phyloP scores from a whole-genome alignment of 2,329 filamentous ascomycete species.

The Colletotrichum falcatum region DNA sequence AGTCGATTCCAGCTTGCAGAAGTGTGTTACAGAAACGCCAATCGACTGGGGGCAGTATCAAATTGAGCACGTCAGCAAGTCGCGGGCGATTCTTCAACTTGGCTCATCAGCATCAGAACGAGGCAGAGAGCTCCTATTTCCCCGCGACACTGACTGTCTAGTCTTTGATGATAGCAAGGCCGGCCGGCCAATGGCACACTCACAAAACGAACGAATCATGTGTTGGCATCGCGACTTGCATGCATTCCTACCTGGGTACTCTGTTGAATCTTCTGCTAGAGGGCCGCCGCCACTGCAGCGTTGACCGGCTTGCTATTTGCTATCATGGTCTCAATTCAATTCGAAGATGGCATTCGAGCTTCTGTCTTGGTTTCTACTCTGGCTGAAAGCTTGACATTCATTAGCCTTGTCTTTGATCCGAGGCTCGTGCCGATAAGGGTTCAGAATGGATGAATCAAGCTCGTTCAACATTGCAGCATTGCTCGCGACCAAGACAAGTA shows the following conservation, averaged over 20 bases:
- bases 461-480: not conserved
- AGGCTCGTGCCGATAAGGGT: not conserved
- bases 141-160: not conserved
- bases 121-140: not conserved
- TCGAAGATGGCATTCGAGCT: not conserved
- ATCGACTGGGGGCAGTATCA: conserved; percentile 10
- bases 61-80: conserved; percentile 22
- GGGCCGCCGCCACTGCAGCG: not conserved
- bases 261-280: not conserved
- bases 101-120: conserved; percentile 12
- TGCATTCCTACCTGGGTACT: not conserved
- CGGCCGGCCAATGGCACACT: not conserved
- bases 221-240: not conserved
- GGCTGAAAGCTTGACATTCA: not conserved
- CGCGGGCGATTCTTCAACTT: not conserved
- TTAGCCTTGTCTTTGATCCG: not conserved
- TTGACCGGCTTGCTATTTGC: not conserved
- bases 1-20: conserved; percentile 27
- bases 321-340: not conserved
- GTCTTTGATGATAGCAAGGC: not conserved
- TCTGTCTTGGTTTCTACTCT: not conserved
- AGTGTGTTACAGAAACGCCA: conserved; percentile 29
- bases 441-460: not conserved
- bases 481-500: not conserved
- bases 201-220: not conserved